Evolutionary conservation across 1,284 basidiomycete genomes (phyloP).

Genomic region (Marasmius tenuissimus): DNA sequence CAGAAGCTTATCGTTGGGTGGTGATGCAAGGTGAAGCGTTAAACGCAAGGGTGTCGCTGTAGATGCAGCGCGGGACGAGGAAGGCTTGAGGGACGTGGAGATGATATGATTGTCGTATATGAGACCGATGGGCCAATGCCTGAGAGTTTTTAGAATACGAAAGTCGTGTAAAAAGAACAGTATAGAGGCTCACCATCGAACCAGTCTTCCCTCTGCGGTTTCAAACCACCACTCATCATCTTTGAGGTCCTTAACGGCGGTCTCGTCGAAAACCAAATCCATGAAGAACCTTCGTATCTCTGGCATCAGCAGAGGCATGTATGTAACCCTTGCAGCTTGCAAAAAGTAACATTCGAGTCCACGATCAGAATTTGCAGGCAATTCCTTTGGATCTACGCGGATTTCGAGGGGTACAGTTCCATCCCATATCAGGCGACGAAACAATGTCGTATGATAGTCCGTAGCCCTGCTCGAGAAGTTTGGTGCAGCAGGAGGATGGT

Average conservation of each 20-base stretch:
- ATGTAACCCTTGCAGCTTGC: conserved; percentile 86
- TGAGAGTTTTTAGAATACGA: conserved; percentile 30
- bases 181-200: conserved; percentile 70
- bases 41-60: conserved; percentile 68
- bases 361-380: conserved; percentile 84
- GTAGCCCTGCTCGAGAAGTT: conserved; percentile 50
- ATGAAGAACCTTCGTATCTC: conserved; percentile 85
- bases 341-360: conserved; percentile 84
- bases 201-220: conserved; percentile 66
- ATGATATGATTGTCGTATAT: conserved; percentile 84
- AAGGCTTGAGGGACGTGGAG: conserved; percentile 52
- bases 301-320: conserved; percentile 86
- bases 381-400: conserved; percentile 79
- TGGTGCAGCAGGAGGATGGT: conserved; percentile 47
- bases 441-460: conserved; percentile 66
- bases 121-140: conserved; percentile 96
- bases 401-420: conserved; percentile 85
- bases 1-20: conserved; percentile 84
- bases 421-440: conserved; percentile 81
- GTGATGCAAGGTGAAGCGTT: conserved; percentile 82
- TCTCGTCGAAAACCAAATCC: conserved; percentile 87
- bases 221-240: conserved; percentile 97
- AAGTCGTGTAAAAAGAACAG: neutral
- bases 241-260: conserved; percentile 66
- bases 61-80: conserved; percentile 40